Base-by-base conservation (phyloP, 805 yeast species). In the Saccharomycopsis fibuligera region DNA sequence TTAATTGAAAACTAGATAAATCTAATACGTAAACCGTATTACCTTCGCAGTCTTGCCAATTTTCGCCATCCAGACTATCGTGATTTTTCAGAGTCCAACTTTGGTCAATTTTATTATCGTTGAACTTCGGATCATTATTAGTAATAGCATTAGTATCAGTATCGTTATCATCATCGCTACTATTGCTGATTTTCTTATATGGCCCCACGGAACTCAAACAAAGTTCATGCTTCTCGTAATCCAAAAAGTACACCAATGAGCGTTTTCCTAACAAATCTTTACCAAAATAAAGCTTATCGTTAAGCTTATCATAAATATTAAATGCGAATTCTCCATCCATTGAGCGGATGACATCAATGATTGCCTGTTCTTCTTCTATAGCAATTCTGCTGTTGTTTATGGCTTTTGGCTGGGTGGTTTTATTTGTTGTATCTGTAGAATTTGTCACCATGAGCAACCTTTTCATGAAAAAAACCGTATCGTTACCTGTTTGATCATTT, bases 251-350 rank as follows among this genome's bases (percentile, higher is more conserved):
- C 6, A 82, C 67, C 35, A 93, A 68, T 21, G 96, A 83, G 54
- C 96, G 73, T 58, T 83, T 82, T 0, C 99, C 99, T 25, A 87
- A 67, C 1, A 69, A 57, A 62, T 93, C 99, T 55, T 96, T 76
- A 0, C 95, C 97, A 67, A 89, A 93, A 67, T 77, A 84, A 0
- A 87, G 56, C 27, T 50, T 61, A 0, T 66, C 53, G 1, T 60
- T 53, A 1, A 53, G 16, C n/a, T 56, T 56, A 58, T 84, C 87
- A 25, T 69, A 60, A 62, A 56, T 72, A 63, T 62, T 62, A 62
- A 68, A 79, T 0, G 99, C 93, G 69, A 82, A 93, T 60, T 91
- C 99, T 1, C 99, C 99, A 27, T 76, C 73, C 17, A 88, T 56
- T 1, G 44, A 45, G 5, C 65, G 60, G 1, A 87, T 59, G 0